These are phyloP conservation scores for Xylaria sp. DNA, from an alignment of 495 filamentous ascomycete genomes.

Conservation along the genomic window DNA sequence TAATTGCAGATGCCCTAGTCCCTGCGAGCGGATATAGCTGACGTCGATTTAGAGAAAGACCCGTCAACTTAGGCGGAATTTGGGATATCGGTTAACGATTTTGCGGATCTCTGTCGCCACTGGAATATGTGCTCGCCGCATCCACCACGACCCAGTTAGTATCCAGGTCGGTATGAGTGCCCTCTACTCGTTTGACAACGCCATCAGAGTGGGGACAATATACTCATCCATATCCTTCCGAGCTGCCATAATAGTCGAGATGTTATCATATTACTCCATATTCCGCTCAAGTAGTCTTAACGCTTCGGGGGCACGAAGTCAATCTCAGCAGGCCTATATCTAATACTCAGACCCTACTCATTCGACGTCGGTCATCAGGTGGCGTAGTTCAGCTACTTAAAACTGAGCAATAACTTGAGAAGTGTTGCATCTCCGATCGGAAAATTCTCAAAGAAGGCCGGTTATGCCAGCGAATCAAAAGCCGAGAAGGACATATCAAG, in stretches of 20 bases:
- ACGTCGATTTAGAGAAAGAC: not conserved
- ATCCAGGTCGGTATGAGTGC: not conserved
- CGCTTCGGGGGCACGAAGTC: not conserved
- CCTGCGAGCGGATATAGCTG: no score
- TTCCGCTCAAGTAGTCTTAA: not conserved
- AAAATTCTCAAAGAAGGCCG: not conserved
- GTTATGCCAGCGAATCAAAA: not conserved
- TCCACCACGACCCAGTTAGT: not conserved
- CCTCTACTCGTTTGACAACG: not conserved
- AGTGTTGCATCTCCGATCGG: not conserved
- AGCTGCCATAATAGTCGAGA: not conserved
- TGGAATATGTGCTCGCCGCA: not conserved
- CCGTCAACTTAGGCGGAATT: not conserved
- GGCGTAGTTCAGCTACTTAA: no score
- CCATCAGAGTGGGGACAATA: not conserved
- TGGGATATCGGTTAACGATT: not conserved
- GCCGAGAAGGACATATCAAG: not conserved
- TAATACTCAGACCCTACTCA: not conserved
- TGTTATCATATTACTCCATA: not conserved
- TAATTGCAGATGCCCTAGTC: not conserved
- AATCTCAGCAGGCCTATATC: not conserved
- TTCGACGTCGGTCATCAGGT: no score
- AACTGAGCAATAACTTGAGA: not conserved
- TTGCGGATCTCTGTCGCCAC: not conserved
- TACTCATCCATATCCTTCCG: not conserved